Evolutionary conservation across 2,329 filamentous ascomycete genomes (phyloP), one percentile per base, ranked within the genome.

Genomic region (Verticillium dahliae): DNA sequence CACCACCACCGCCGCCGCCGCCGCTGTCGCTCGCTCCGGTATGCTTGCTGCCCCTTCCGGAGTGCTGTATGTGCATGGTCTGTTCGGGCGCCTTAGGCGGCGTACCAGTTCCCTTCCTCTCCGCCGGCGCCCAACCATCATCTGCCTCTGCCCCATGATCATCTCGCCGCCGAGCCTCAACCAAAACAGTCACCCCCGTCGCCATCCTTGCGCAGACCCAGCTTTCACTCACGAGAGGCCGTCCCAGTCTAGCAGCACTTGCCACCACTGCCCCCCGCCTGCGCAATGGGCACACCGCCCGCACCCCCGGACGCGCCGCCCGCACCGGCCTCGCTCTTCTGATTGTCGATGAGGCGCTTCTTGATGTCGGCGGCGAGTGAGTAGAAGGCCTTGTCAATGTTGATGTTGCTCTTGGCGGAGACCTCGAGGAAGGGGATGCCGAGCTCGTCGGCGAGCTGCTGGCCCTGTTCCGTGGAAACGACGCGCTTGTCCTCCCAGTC

Each of bases 401-500:
- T 99, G 86, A 97, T 97, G 81, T 98, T 98, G 81, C 91, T 94
- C 85, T 99, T 99, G 67, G 95, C 95, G 18, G 92, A 96, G 65
- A 99, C 95, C 77, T 99, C 95, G 75, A 99, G 90, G 84, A 99
- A 99, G 22, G 95, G 94, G 67, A 99, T 96, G 72, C 93, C 92
- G 64, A 99, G 88, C 78, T 98, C 95, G 78, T 97, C 90, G 63
- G 95, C 95, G 61, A 99, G 86, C 67, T 89, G 89, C 77, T 99
- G 93, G 69, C 95, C 95, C 73, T 92, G 90, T 76, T 97, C 93
- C 63, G 90, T 96, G 58, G 91, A 92, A 52, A 99, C 90, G 61
- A 91, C 92, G 69, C 95, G 90, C 85, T 98, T 98, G 80, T 99
- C 95, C 78, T 98, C 95, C 95, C 95, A 98, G 79, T 99, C 95